Evolutionary conservation across 257 asterid species (phyloP), one percentile per base, ranked within the genome.

Genomic region (Solanum medicagineum): DNA sequence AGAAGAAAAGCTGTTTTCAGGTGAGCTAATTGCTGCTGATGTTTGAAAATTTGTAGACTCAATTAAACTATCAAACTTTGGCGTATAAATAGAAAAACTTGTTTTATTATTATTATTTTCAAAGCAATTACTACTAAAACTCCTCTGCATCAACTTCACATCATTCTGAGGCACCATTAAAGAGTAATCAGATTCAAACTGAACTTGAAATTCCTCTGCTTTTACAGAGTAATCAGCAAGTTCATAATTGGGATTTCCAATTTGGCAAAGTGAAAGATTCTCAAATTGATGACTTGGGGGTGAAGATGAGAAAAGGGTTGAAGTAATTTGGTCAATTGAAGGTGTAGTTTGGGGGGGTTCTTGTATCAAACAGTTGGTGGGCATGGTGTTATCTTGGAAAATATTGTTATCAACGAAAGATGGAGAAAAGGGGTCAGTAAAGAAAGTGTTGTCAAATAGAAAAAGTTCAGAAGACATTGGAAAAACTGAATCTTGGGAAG

Each of bases 391-490:
- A 10, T 2, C 12, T 63, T 60, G 89, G 51, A 89, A 83, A 47
- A 77, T 85, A 36, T 73, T 71, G 60, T 89, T 57, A 55, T 79
- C 83, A 26, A 79, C 9, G 14, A 79, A 79, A 79, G 91, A 93
- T 4, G 94, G 87, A 5, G 92, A 88, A 84, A 93, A 94, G 2
- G 93, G 91, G 17, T 94, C 95, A 74, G 95, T 62, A 88, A 90
- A 91, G 77, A 89, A 87, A 12, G 91, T 79, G 88, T 90, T 89
- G 19, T 92, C 98, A 81, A 92, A 90, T 26, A 85, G 8, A 68
- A 91, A 92, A 14, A 93, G 83, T 59, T 95, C 97, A 11, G 97
- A 94, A 85, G 98, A 92, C 98, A 95, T 95, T 84, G 88, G 24
- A 63, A 57, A 81, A 32, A 57, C 40, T 51, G 42, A 45, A 45